A percentile compares a stretch with the other conserved stretches of the same genome.
These are phyloP conservation scores for Populus tremula DNA, from an alignment of 345 rosid genomes.

Conservation along the genomic window DNA sequence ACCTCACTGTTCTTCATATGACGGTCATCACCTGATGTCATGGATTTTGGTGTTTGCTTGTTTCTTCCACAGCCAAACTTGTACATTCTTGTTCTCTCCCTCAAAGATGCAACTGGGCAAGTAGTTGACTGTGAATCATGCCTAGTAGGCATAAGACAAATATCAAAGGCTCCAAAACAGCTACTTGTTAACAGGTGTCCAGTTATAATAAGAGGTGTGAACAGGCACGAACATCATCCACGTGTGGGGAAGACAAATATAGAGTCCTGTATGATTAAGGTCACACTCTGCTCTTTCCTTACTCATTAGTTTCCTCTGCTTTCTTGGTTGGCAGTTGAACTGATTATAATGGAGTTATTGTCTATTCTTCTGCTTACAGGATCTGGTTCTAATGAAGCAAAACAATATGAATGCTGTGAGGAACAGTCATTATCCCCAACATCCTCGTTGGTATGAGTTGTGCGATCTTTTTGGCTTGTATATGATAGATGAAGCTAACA, in stretches of 20 bases:
- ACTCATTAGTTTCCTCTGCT: conserved; percentile 12
- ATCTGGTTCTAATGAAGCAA: conserved; percentile 92
- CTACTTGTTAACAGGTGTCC: conserved; percentile 90
- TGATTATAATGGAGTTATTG: background rate
- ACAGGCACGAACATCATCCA: conserved; percentile 99
- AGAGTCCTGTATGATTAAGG: conserved; percentile 98
- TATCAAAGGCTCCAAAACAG: conserved; percentile 85
- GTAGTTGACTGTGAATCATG: conserved; percentile 91
- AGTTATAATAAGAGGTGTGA: conserved; percentile 84
- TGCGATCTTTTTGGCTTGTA: conserved; percentile 96
- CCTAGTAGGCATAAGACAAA: conserved; percentile 77
- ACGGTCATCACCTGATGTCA: background rate
- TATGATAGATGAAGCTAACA: conserved; percentile 98
- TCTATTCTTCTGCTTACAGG: conserved; percentile 47
- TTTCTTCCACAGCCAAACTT: conserved; percentile 73
- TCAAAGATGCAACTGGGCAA: conserved; percentile 73
- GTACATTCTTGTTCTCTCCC: conserved; percentile 70
- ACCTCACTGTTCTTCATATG: background rate
- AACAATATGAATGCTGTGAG: conserved; percentile 90
- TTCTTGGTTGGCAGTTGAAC: conserved; percentile 4
- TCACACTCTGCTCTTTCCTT: conserved; percentile 21
- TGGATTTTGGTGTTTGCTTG: conserved; percentile 9
- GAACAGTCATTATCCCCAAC: conserved; percentile 98
- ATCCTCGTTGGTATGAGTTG: conserved; percentile 95
- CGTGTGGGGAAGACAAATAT: conserved; percentile 92